Conservation (phyloP, 2,329 filamentous ascomycete genomes). For the Uncinocarpus reesii region DNA sequence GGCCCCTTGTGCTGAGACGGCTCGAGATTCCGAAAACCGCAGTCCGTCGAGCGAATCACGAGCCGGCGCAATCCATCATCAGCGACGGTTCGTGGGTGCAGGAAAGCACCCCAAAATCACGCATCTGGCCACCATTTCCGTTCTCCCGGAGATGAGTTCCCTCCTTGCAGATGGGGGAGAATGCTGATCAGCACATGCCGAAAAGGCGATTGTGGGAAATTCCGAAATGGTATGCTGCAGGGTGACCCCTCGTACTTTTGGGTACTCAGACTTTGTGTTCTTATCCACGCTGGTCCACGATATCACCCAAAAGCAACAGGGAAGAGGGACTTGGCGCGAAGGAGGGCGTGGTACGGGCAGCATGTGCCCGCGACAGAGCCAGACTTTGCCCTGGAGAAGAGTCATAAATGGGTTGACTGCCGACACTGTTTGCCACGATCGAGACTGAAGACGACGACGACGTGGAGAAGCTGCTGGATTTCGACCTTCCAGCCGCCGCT, state of each 20-base stretch:
- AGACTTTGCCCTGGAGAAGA: neutral
- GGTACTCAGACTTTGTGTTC: neutral
- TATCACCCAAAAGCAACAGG: neutral
- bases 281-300: neutral
- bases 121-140: neutral
- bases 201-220: conserved; percentile 4
- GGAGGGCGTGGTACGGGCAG: neutral
- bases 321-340: conserved; percentile 1
- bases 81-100: neutral
- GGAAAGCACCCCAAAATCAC: conserved; percentile 3
- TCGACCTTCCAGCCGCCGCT: neutral
- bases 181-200: conserved; percentile 7
- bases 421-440: neutral
- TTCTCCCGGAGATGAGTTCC: neutral
- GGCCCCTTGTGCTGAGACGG: neutral
- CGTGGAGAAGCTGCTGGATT: neutral
- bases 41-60: neutral
- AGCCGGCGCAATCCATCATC: neutral
- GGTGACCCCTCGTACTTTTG: conserved; percentile 5
- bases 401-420: neutral
- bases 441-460: neutral
- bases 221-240: neutral
- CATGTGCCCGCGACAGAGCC: too few relatives aligned
- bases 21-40: neutral
- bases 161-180: too few relatives aligned